Base-by-base conservation (phyloP, 2,329 filamentous ascomycete genomes). In the Cladosporium colombiae region DNA sequence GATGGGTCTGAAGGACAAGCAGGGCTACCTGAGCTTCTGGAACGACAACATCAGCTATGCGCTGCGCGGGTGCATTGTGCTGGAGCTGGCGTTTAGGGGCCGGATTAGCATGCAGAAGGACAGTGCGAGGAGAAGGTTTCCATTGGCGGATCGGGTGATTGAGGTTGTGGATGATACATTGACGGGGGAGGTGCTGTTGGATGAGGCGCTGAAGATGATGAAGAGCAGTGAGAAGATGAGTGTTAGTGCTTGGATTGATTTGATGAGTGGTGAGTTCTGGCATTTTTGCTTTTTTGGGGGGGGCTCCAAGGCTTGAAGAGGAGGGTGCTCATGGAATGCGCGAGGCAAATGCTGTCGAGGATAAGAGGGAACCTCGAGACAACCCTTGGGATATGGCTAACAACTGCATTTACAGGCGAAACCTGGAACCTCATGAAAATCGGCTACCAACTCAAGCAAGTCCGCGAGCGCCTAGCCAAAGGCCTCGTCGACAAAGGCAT, bases 381-480 rank as follows among this genome's bases (percentile, higher is more conserved):
- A 3, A 3, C 55, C 23, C 14, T 53, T 29, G 27, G 25, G 1
- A 16, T n/a, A 1, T 35, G 25, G 25, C 50, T 58, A 62, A 67
- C 68, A 62, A 76, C 76, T 6, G 70, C 75, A 69, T 49, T 44
- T 13, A 66, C 76, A 98, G 94, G 95, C 78, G 95, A 99, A 81
- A 99, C 95, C 64, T 99, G 95, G 95, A 99, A 99, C 78, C 83
- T 99, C 70, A 98, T 99, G 95, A 99, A 99, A 85, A 99, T 99
- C 74, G 95, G 95, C 78, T 99, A 99, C 81, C 95, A 99, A 83
- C 86, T 99, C 73, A 99, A 99, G 83, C 95, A 99, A 85, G 95
- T 99, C 66, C 93, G 95, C 77, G 95, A 99, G 83, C 91, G 95
- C 66, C 86, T 99, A 65, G 94, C 93, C 75, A 99, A 99, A 81